These are phyloP conservation scores for Rhizoclosmatium sp. DNA, from an alignment of 192 early-diverging fungal species.

Conservation along the genomic window DNA sequence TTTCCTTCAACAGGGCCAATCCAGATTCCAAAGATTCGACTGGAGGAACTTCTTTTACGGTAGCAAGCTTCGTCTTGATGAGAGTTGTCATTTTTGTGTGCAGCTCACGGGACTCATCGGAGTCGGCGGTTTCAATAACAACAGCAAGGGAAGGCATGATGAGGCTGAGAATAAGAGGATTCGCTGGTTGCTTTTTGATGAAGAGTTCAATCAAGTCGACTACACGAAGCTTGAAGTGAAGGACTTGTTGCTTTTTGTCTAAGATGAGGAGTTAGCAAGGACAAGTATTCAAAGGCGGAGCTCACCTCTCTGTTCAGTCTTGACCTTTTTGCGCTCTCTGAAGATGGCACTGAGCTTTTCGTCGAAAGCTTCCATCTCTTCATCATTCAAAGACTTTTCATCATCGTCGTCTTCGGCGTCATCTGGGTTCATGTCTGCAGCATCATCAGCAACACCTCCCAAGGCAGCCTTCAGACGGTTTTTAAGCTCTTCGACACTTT, in stretches of 20 bases:
- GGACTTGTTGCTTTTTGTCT: constrained; percentile 79
- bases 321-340: constrained; percentile 78
- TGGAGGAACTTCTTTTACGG: constrained; percentile 69
- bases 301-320: constrained; percentile 76
- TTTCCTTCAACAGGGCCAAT: constrained; percentile 63
- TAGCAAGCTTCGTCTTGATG: constrained; percentile 68
- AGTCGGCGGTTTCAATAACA: constrained; percentile 54
- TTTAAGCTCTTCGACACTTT: constrained; percentile 55
- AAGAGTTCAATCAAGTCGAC: constrained; percentile 85
- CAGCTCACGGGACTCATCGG: constrained; percentile 62
- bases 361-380: constrained; percentile 91
- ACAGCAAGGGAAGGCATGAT: constrained; percentile 76
- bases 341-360: constrained; percentile 95
- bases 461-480: constrained; percentile 54
- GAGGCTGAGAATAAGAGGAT: constrained; percentile 74
- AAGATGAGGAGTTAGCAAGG: constrained; percentile 7
- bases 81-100: constrained; percentile 73
- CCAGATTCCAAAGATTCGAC: constrained; percentile 53
- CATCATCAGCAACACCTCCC: constrained; percentile 52
- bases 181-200: constrained; percentile 69
- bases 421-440: constrained; percentile 61
- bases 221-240: constrained; percentile 91
- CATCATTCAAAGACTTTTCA: constrained; percentile 74
- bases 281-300: not conserved
- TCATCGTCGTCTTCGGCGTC: constrained; percentile 68